phyloP scores from a whole-genome alignment of 768 basidiomycete species.

The Boletus sensibilis region DNA sequence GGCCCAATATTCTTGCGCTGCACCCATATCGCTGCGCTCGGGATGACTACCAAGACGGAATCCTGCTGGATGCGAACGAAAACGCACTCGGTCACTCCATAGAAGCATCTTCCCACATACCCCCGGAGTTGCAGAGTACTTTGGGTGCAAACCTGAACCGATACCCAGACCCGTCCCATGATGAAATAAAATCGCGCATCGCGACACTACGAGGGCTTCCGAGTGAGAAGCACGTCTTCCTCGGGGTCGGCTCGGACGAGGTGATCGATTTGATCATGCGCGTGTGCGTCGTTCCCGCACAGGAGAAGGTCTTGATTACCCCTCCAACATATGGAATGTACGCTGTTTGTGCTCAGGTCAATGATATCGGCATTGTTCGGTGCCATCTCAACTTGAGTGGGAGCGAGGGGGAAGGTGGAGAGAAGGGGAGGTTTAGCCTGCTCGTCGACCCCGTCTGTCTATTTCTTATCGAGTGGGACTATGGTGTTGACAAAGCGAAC shows the following conservation, averaged over 20 bases:
- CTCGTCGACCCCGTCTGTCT: conserved; percentile 66
- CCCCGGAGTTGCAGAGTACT: conserved; percentile 38
- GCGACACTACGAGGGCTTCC: conserved; percentile 71
- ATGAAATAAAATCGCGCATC: conserved; percentile 72
- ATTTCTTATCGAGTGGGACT: neutral
- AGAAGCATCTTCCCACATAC: conserved; percentile 32
- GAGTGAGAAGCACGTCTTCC: conserved; percentile 67
- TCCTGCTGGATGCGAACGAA: conserved; percentile 97
- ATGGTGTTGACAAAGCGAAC: conserved; percentile 2
- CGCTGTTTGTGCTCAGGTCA: conserved; percentile 89
- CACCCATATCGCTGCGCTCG: conserved; percentile 94
- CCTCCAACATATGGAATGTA: conserved; percentile 99
- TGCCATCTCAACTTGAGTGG: conserved; percentile 65
- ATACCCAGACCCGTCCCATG: conserved; percentile 92
- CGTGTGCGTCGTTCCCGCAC: conserved; percentile 75
- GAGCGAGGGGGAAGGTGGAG: conserved; percentile 69
- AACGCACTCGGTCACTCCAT: conserved; percentile 91
- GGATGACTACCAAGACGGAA: conserved; percentile 90
- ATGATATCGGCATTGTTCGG: conserved; percentile 83
- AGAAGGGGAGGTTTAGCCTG: conserved; percentile 68
- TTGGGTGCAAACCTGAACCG: conserved; percentile 68
- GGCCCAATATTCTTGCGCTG: conserved; percentile 91
- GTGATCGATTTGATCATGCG: conserved; percentile 94
- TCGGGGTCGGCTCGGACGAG: conserved; percentile 97
- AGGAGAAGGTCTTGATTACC: conserved; percentile 82